These are phyloP conservation scores for Phytophthora idaei DNA, from an alignment of 352 stramenopile genomes.

Conservation along the genomic window DNA sequence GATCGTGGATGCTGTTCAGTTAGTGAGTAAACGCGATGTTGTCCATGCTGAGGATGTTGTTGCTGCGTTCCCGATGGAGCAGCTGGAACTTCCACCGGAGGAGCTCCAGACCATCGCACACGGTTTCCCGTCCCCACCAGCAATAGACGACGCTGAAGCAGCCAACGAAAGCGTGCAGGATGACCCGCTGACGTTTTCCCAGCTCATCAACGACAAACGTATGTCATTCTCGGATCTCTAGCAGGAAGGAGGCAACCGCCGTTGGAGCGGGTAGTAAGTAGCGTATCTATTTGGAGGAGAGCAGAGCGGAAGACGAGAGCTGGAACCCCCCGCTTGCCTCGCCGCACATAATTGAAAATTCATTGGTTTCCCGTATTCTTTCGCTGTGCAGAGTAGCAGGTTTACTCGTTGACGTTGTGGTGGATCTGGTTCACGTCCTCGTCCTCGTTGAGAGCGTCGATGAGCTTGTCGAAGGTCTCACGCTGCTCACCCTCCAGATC, in stretches of 20 bases:
- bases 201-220: constrained; percentile 42
- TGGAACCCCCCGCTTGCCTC: constrained; percentile 20
- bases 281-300: constrained; percentile 47
- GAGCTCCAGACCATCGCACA: constrained; percentile 12
- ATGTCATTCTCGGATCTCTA: constrained; percentile 50
- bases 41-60: constrained; percentile 45
- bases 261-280: constrained; percentile 34
- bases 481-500: constrained; percentile 51
- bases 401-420: constrained; percentile 83
- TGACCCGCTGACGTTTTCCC: constrained; percentile 41
- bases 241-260: constrained; percentile 22
- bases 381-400: constrained; percentile 1
- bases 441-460: constrained; percentile 78
- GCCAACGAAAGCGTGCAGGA: constrained; percentile 12
- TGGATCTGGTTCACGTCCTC: constrained; percentile 83
- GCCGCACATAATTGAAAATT: constrained; percentile 29
- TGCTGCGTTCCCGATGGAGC: constrained; percentile 31
- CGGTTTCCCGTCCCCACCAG: constrained; percentile 14
- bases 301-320: constrained; percentile 17
- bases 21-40: constrained; percentile 45
- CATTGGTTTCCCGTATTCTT: constrained; percentile 17
- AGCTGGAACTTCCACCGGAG: constrained; percentile 26
- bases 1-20: constrained; percentile 50
- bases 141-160: constrained; percentile 9
- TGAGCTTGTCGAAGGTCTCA: constrained; percentile 77